Evolutionary conservation across 75 land plant genomes (phyloP).

Genomic region (Pinus taeda): DNA sequence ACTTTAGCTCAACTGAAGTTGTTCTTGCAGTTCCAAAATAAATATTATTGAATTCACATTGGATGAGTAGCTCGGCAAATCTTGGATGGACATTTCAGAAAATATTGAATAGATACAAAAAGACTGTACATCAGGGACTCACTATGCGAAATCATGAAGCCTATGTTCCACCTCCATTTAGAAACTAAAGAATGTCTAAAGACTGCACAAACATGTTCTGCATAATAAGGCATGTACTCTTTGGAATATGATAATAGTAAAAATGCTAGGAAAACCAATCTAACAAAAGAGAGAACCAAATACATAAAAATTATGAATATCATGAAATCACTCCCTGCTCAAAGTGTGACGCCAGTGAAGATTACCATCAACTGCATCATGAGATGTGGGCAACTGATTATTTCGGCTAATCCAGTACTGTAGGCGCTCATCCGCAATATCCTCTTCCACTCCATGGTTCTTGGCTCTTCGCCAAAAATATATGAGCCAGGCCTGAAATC

Average conservation of each 20-base stretch:
- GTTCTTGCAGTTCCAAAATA: too few relatives aligned
- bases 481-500: slow-evolving; percentile 78
- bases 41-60: too few relatives aligned
- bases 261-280: background rate
- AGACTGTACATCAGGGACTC: background rate
- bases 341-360: background rate
- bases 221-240: background rate
- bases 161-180: background rate
- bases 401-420: slow-evolving; percentile 74
- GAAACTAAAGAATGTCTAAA: background rate
- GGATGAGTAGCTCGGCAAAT: too few relatives aligned
- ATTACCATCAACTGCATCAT: slow-evolving; percentile 90
- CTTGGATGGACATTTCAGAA: background rate
- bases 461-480: slow-evolving; percentile 97
- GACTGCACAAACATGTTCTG: background rate
- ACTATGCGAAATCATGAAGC: background rate
- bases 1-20: too few relatives aligned
- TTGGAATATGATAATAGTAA: background rate
- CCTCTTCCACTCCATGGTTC: slow-evolving; percentile 75
- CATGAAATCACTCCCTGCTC: background rate
- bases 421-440: slow-evolving; percentile 79
- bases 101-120: background rate
- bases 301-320: background rate
- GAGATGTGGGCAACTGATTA: slow-evolving; percentile 63
- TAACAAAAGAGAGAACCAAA: background rate